These are phyloP conservation scores for Coemansia sp. DNA, from an alignment of 192 early-diverging fungal genomes.

Conservation along the genomic window DNA sequence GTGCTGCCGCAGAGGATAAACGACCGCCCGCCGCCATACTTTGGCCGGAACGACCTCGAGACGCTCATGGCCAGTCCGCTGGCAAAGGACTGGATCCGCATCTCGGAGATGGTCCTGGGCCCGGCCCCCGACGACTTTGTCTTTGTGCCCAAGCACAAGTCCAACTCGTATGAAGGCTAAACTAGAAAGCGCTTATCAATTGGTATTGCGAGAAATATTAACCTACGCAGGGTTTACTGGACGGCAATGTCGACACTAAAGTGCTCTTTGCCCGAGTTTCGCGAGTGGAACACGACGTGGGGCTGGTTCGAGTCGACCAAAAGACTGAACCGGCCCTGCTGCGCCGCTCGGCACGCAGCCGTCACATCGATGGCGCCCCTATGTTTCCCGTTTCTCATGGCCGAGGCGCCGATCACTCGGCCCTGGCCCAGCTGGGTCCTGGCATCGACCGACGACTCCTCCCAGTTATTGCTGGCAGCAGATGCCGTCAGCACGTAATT, in stretches of 20 bases:
- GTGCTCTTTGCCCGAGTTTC: slow-evolving; percentile 7
- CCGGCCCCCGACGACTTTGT: slow-evolving; percentile 77
- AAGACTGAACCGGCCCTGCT: slow-evolving; percentile 20
- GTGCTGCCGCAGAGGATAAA: slow-evolving; percentile 88
- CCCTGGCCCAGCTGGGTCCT: not conserved
- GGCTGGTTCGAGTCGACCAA: slow-evolving; percentile 22
- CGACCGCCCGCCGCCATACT: slow-evolving; percentile 77
- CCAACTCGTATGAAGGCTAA: slow-evolving; percentile 81
- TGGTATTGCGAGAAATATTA: no score
- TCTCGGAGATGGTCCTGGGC: slow-evolving; percentile 88
- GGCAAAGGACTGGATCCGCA: slow-evolving; percentile 84
- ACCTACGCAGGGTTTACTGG: no score
- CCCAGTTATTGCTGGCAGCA: slow-evolving; percentile 24
- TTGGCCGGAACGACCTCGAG: slow-evolving; percentile 86
- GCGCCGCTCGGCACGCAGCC: slow-evolving; percentile 14
- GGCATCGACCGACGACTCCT: slow-evolving; percentile 18
- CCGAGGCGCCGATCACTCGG: not conserved
- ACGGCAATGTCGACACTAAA: slow-evolving; percentile 17
- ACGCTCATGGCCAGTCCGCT: slow-evolving; percentile 85
- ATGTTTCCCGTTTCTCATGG: not conserved
- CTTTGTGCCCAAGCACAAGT: slow-evolving; percentile 94
- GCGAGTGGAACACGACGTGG: slow-evolving; percentile 14
- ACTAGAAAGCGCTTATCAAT: no score
- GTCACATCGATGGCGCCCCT: slow-evolving; percentile 19
- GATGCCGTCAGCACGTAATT: slow-evolving; percentile 23